Base-by-base conservation (phyloP, 208 protist genomes). In the Kentomonas sorsogonicus region DNA sequence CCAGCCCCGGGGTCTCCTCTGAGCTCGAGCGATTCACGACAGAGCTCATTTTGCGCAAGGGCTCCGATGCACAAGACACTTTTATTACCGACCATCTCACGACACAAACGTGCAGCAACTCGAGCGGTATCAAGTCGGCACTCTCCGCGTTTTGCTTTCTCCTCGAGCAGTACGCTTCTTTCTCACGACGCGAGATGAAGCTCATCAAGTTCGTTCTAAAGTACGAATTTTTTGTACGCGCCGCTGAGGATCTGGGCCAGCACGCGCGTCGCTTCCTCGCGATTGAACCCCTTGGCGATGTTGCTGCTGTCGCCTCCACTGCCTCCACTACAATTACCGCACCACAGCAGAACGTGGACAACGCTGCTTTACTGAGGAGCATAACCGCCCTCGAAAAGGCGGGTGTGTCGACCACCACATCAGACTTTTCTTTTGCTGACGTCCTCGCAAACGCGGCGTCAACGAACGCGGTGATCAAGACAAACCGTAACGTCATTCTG, bases 141-240 rank as follows among this genome's bases (percentile, higher is more conserved):
- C 44, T 85, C 27, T 72, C 76, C 3, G 66, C 77, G 25, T 79
- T 85, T 22, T 69, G 65, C 57, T 92, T 62, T 58, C 56, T 90
- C 1, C 33, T 90, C 5, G 67, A 79, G 46, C 67, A 69, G 51
- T 81, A 67, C 50, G 65, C 65, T 15, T 44, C 60, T 39, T 3
- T 39, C 18, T 41, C 48, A 2, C 27, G 29, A 39, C 6, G 11
- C 10, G 34, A 40, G 13, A 60, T 70, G 39, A 93, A 93, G 57
- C 73, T 61, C 22, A 20, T 93, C 51, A 87, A 86, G 60, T 83
- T 77, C 51, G 83, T 72, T 15, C 60, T 93, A 22, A 80, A 83
- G 59, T 82, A 84, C 52, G 86, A 89, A 60, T 83, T 83, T 44
- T 73, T 85, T 38, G 38, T 70, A 20, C 65, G 73, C 18, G 86